Percentiles rank a stretch among this genome's conserved stretches.
Conservation (phyloP, 2,329 filamentous ascomycete species). For the Colletotrichum sp. region DNA sequence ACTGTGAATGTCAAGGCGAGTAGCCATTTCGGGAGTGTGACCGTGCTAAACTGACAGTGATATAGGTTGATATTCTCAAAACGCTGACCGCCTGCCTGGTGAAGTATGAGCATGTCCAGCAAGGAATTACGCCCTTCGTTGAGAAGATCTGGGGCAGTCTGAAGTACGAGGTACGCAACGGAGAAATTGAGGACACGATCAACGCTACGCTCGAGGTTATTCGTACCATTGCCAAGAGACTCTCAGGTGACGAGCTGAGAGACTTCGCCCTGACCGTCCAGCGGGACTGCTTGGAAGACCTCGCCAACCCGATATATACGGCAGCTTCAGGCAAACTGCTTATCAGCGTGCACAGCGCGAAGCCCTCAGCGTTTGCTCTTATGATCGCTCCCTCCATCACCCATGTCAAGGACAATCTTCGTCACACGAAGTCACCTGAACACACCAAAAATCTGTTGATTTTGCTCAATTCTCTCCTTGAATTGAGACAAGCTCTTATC, state of each 20-base stretch:
- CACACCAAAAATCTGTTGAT: constrained; percentile 59
- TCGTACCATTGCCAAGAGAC: constrained; percentile 49
- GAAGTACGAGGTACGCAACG: constrained; percentile 67
- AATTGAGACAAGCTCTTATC: constrained; percentile 46
- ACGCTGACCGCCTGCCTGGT: constrained; percentile 60
- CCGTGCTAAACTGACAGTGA: not conserved
- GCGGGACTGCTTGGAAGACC: constrained; percentile 57
- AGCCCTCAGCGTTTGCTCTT: constrained; percentile 50
- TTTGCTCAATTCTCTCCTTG: constrained; percentile 56
- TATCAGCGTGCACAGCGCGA: constrained; percentile 55
- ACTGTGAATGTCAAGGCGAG: constrained; percentile 62
- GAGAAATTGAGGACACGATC: constrained; percentile 62
- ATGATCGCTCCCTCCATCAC: constrained; percentile 51
- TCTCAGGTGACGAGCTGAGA: constrained; percentile 48
- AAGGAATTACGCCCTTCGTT: constrained; percentile 53
- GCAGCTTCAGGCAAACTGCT: constrained; percentile 57
- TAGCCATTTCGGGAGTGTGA: not conserved
- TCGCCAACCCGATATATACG: constrained; percentile 58
- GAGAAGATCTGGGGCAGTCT: constrained; percentile 63
- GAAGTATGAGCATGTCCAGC: constrained; percentile 49
- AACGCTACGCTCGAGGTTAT: constrained; percentile 61
- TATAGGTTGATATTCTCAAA: constrained; percentile 57
- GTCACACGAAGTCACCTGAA: constrained; percentile 51
- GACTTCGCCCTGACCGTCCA: constrained; percentile 54
- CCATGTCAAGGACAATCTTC: constrained; percentile 55